Conservation (phyloP, 306 rosid species). For the Senna siamea region DNA sequence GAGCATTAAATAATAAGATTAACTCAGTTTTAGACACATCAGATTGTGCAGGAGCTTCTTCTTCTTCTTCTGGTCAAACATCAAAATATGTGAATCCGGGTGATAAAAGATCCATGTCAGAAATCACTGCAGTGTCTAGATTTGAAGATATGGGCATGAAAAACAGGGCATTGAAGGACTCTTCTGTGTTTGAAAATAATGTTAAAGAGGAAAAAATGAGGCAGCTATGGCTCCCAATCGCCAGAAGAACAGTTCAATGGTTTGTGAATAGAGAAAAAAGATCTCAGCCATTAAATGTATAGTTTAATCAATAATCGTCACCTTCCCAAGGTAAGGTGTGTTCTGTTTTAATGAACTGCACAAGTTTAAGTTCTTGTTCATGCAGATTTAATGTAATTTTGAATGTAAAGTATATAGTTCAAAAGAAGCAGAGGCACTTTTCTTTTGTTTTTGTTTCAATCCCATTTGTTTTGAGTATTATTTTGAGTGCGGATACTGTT, state of each 20-base stretch:
- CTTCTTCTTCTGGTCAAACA: conserved; percentile 30
- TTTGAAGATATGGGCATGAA: conserved; percentile 52
- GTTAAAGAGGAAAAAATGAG: conserved; percentile 70
- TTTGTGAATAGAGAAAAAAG: conserved; percentile 86
- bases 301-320: conserved; percentile 23
- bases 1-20: conserved; percentile 42
- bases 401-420: conserved; percentile 31
- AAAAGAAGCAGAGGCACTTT: conserved; percentile 23
- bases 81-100: conserved; percentile 47
- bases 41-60: conserved; percentile 19
- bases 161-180: conserved; percentile 39
- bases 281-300: conserved; percentile 61
- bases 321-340: conserved; percentile 11
- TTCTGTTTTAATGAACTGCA: not conserved
- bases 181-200: conserved; percentile 50
- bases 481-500: too few relatives aligned
- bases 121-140: conserved; percentile 75
- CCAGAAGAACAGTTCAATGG: conserved; percentile 89
- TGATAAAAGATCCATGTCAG: conserved; percentile 82
- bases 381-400: conserved; percentile 18
- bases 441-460: not conserved
- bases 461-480: not conserved
- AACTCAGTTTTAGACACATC: conserved; percentile 38
- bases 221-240: conserved; percentile 84
- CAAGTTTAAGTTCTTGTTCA: not conserved